Conservation (phyloP, 2,329 filamentous ascomycete genomes). For the Stemphylium beticola region DNA sequence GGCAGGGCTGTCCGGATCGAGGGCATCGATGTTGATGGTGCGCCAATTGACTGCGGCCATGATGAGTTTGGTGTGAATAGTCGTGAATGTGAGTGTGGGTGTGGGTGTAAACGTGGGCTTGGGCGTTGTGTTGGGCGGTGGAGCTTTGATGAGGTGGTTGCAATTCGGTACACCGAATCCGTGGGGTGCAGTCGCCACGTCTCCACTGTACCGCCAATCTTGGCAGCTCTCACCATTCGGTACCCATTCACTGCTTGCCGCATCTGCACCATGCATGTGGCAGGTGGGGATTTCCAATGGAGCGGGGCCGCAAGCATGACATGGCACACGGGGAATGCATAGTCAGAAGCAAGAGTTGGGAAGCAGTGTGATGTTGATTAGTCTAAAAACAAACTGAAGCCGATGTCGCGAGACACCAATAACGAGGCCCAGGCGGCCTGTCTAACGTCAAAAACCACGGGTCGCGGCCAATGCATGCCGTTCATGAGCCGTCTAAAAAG, state of each 20-base stretch:
- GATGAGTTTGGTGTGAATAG: slow-evolving; percentile 13
- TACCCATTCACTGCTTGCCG: neutral
- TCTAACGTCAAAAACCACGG: slow-evolving; percentile 36
- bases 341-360: neutral
- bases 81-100: neutral
- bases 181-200: slow-evolving; percentile 35
- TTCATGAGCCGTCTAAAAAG: slow-evolving; percentile 38
- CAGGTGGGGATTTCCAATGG: slow-evolving; percentile 1
- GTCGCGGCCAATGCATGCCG: slow-evolving; percentile 29
- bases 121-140: slow-evolving; percentile 20
- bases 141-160: slow-evolving; percentile 26
- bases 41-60: slow-evolving; percentile 69
- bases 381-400: slow-evolving; percentile 37
- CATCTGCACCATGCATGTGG: slow-evolving; percentile 24
- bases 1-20: slow-evolving; percentile 85
- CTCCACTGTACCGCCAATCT: slow-evolving; percentile 39
- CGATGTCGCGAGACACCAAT: slow-evolving; percentile 41
- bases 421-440: slow-evolving; percentile 41
- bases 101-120: slow-evolving; percentile 9
- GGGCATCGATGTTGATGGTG: slow-evolving; percentile 91
- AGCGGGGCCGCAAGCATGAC: slow-evolving; percentile 20
- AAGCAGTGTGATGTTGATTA: slow-evolving; percentile 45
- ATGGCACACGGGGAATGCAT: slow-evolving; percentile 9
- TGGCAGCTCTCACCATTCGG: slow-evolving; percentile 12
- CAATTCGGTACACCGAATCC: slow-evolving; percentile 26